phyloP scores from a whole-genome alignment of 139 green algal species.

The Pleodorina starrii region DNA sequence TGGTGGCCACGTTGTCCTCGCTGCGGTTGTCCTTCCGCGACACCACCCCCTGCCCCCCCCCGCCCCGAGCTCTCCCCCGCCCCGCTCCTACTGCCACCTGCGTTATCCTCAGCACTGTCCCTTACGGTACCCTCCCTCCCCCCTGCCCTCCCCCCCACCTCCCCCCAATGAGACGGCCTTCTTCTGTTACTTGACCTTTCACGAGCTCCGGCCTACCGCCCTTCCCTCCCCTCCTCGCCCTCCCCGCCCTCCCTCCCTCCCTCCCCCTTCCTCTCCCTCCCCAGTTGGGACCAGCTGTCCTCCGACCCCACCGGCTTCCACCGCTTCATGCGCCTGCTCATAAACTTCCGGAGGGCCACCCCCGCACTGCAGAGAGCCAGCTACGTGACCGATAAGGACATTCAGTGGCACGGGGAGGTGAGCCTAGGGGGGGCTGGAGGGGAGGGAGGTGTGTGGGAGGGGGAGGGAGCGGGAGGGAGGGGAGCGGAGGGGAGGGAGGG shows the following conservation, averaged over 20 bases:
- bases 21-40: too few species aligned
- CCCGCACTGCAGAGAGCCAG: slow-evolving; percentile 73
- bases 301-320: slow-evolving; percentile 77
- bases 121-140: too few species aligned
- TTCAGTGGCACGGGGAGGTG: slow-evolving; percentile 92
- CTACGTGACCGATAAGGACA: slow-evolving; percentile 74
- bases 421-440: background rate
- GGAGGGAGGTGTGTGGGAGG: background rate
- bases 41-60: too few species aligned
- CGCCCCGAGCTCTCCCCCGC: too few species aligned
- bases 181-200: too few species aligned
- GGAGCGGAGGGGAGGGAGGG: background rate
- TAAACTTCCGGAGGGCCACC: slow-evolving; percentile 64
- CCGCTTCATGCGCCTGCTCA: slow-evolving; percentile 83
- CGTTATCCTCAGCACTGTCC: too few species aligned
- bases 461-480: background rate
- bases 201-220: too few species aligned
- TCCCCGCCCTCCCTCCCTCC: background rate
- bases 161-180: too few species aligned
- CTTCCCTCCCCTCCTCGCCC: slow-evolving; percentile 19
- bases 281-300: slow-evolving; percentile 78
- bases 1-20: too few species aligned
- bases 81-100: too few species aligned
- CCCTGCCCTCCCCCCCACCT: too few species aligned
- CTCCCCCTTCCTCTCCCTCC: background rate